phyloP scores from a whole-genome alignment of 257 asterid species.

The Lycium ferocissimum region DNA sequence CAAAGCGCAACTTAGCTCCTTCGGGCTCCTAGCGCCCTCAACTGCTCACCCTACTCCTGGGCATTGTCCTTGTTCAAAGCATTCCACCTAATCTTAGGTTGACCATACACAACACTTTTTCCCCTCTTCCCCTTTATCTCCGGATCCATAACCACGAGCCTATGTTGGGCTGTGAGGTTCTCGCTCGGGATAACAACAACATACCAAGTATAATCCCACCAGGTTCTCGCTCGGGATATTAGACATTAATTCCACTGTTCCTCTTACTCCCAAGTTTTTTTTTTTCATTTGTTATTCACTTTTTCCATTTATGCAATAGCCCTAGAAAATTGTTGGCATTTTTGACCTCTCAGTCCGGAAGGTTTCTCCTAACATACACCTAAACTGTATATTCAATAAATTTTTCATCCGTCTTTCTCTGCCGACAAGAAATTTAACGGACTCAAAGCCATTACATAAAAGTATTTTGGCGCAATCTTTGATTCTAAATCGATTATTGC shows the following conservation, averaged over 20 bases:
- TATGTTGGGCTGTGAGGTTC: too few species aligned
- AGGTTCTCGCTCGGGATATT: too few species aligned
- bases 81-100: too few species aligned
- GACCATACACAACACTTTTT: too few species aligned
- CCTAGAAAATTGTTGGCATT: not conserved
- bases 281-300: not conserved
- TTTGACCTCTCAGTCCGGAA: not conserved
- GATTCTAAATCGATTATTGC: not conserved
- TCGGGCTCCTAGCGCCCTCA: too few species aligned
- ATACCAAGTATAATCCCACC: too few species aligned
- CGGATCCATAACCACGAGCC: too few species aligned
- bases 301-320: not conserved
- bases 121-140: too few species aligned
- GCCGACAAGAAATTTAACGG: not conserved
- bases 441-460: not conserved
- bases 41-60: too few species aligned
- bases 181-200: too few species aligned
- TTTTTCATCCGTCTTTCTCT: not conserved
- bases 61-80: too few species aligned
- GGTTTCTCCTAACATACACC: slow-evolving; percentile 9
- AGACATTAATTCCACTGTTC: not conserved
- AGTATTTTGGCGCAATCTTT: not conserved
- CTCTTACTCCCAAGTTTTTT: not conserved
- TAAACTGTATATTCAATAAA: not conserved
- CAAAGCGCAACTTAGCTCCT: too few species aligned